Evolutionary conservation across 2,329 filamentous ascomycete species (phyloP), one percentile per base, ranked within the genome.

Genomic region (Xylaria sp.): DNA sequence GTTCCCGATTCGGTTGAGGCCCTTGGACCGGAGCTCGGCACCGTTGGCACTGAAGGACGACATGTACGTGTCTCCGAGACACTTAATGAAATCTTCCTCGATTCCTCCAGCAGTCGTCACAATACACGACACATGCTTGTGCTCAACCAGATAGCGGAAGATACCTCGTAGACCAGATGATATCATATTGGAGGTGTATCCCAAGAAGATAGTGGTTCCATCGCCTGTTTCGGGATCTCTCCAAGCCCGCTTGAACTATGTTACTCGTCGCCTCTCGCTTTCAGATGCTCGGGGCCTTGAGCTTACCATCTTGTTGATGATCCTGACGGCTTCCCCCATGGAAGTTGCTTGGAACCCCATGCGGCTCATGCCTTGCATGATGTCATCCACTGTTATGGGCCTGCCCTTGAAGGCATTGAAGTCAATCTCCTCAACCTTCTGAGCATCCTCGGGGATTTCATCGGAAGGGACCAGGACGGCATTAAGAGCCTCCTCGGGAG

Each of bases 1-100:
- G 70, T 99, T 97, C 55, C 94, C 94, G 69, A 99, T 97, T 37
- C 94, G 87, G 76, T 99, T 99, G 70, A 97, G 83, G 8, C 94
- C 94, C 72, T 91, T 89, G 63, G 86, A 83, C 46, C 94, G 90
- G 19, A 99, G 82, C 1, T 85, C 83, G 7, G 89, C 87, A 11
- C 94, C 94, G 0, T 83, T 77, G 0, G 90, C 87, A 55, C 82
- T 84, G 76, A 97, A 99, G 1, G 90, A 87, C 50, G 91, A 91
- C 71, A 97, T 86, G 75, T 97, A 99, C 0, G 94, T 99, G 55
- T 91, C 88, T 9, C 89, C 94, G 2, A 99, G 86, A 69, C 94
- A 99, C 78, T 99, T 99, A 82, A 99, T 99, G 59, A 99, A 87
- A 75, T 99, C 94, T 74, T 99, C 94, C 75, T 99, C 94, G 55